These are phyloP conservation scores for Sporothrix schenckii DNA, from an alignment of 2,329 filamentous ascomycete species.

Conservation along the genomic window DNA sequence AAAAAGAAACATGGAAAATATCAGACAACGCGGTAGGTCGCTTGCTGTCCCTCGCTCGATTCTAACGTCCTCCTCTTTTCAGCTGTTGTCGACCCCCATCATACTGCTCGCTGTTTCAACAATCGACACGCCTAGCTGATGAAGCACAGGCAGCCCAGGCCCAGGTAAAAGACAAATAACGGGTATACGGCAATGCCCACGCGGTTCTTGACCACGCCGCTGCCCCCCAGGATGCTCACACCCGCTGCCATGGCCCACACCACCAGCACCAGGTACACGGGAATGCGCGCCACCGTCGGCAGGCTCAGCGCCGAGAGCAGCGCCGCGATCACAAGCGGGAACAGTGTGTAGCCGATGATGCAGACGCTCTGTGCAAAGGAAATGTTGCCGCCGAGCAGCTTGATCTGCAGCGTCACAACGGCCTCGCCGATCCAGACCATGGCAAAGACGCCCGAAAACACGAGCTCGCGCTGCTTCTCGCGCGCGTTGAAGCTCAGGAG, in stretches of 20 bases:
- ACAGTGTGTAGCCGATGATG: constrained; percentile 97
- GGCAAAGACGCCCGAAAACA: constrained; percentile 95
- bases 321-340: constrained; percentile 91
- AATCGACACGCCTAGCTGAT: constrained; percentile 65
- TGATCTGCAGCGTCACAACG: constrained; percentile 96
- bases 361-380: constrained; percentile 98
- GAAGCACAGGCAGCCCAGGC: constrained; percentile 92
- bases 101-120: too few species aligned
- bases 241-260: constrained; percentile 93
- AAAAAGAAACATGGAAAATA: not conserved
- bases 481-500: constrained; percentile 80
- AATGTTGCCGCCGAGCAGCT: constrained; percentile 92
- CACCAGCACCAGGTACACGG: constrained; percentile 85
- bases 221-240: constrained; percentile 92
- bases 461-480: constrained; percentile 77
- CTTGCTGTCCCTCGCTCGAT: not conserved
- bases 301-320: constrained; percentile 82
- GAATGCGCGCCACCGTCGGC: constrained; percentile 79
- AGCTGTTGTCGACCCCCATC: not conserved
- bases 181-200: constrained; percentile 94
- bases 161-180: constrained; percentile 91
- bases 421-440: constrained; percentile 97
- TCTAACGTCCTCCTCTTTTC: not conserved
- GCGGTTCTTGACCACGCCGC: constrained; percentile 91
- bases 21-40: too few species aligned